Conservation (phyloP, 768 basidiomycete genomes). For the Termitomyces sp. region DNA sequence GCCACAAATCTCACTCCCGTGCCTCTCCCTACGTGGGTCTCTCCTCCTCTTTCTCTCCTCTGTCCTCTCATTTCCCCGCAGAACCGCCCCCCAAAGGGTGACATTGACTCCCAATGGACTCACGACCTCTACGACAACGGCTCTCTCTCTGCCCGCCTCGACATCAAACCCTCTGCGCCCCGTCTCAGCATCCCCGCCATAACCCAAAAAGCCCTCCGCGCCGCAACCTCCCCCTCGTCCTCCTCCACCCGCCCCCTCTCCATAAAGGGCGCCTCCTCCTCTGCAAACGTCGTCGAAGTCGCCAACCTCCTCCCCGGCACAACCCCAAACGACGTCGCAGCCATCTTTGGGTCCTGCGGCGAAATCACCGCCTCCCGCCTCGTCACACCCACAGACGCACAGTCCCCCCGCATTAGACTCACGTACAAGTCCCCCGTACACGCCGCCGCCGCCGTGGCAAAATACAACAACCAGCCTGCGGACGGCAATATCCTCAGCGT, state of each 20-base stretch:
- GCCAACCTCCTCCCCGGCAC: constrained; percentile 72
- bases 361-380: constrained; percentile 49
- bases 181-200: constrained; percentile 49
- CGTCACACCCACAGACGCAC: constrained; percentile 20
- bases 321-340: constrained; percentile 78
- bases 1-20: constrained; percentile 28
- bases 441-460: constrained; percentile 64
- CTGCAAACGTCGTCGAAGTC: constrained; percentile 73
- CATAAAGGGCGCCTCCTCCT: constrained; percentile 66
- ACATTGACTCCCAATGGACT: constrained; percentile 63
- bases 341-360: constrained; percentile 82
- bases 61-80: constrained; percentile 23
- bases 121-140: constrained; percentile 68
- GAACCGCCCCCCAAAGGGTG: constrained; percentile 55
- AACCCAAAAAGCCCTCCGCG: constrained; percentile 59
- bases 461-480: constrained; percentile 78
- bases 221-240: constrained; percentile 34
- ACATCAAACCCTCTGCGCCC: constrained; percentile 37
- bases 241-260: constrained; percentile 26
- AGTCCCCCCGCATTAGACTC: constrained; percentile 55
- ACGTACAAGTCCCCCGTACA: constrained; percentile 64
- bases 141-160: constrained; percentile 58
- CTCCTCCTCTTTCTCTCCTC: no score
- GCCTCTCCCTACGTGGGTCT: constrained; percentile 1
- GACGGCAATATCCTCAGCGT: constrained; percentile 76